A percentile compares a stretch with the other conserved stretches of the same genome.
These are phyloP conservation scores for Phycomyces blakesleeanus DNA, from an alignment of 192 early-diverging fungal genomes.

Conservation along the genomic window DNA sequence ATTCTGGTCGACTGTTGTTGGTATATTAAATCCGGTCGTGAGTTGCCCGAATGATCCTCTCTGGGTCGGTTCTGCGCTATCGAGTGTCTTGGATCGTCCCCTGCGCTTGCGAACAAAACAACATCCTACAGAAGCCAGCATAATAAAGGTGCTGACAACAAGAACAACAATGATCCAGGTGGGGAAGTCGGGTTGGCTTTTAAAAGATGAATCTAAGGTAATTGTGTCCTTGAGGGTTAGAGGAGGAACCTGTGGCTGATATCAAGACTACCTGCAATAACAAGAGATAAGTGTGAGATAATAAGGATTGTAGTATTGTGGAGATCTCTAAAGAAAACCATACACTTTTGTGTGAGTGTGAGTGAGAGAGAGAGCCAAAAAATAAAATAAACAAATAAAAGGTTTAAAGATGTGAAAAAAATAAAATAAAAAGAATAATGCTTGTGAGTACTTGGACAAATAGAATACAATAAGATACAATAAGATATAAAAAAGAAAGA, in stretches of 20 bases:
- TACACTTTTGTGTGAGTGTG: too few species aligned
- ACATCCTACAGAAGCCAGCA: not conserved
- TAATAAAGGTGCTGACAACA: not conserved
- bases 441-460: too few species aligned
- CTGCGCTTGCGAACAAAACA: constrained; percentile 2
- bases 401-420: too few species aligned
- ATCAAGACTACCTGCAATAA: not conserved
- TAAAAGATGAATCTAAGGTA: too few species aligned
- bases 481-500: too few species aligned
- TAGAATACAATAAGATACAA: too few species aligned
- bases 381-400: too few species aligned
- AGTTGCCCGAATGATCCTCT: not conserved
- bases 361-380: too few species aligned
- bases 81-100: not conserved
- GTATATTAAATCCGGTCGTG: not conserved
- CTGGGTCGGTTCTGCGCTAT: not conserved
- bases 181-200: too few species aligned
- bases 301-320: not conserved
- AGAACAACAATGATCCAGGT: too few species aligned
- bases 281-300: not conserved
- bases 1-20: not conserved
- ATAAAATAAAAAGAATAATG: too few species aligned
- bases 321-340: not conserved
- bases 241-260: not conserved
- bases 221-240: too few species aligned